Base-by-base conservation (phyloP, 2,329 filamentous ascomycete species). In the Colletotrichum gloeosporioides region DNA sequence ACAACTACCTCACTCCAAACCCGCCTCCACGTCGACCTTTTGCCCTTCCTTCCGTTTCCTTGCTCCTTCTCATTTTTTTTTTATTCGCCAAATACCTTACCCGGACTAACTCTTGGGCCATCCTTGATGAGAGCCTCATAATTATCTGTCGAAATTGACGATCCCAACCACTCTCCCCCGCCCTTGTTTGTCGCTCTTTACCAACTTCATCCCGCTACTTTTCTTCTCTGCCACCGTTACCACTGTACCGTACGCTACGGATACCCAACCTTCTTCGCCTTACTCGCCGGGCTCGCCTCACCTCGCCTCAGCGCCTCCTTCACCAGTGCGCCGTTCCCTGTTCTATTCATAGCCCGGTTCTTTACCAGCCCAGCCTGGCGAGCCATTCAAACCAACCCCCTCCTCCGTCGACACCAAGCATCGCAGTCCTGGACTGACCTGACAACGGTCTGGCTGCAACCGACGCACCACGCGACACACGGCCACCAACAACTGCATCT, bases 281-380 rank as follows among this genome's bases (percentile, higher is more conserved):
- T 61, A 29, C 44, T 66, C 59, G 67, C 39, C 39, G 36, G 36
- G 36, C 36, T 44, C 39, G 18, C 34, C 44, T 57, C n/a, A 15
- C 67, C 44, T 59, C 65, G 36, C 39, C 71, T 65, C 63, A 31
- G 63, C 64, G 55, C 34, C 49, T 49, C 34, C 59, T 74, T 74
- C 64, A 36, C 71, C 71, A 69, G 63, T 57, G 61, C 62, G 36
- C 71, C 53, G 25, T 77, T 71, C 71, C 71, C 71, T 71, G 59
- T 67, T 77, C 75, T 75, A 77, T 75, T 77, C 75, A 77, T 77
- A 77, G 75, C 36, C 72, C 53, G 10, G 36, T 16, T 55, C 34
- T 55, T 73, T 59, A 25, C 63, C 70, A 69, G 70, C 73, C 64
- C 70, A 57, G 73, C 70, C 55, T 55, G 59, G 73, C 73, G 69